Evolutionary conservation across 2,329 filamentous ascomycete genomes (phyloP), one percentile per base, ranked within the genome.

Genomic region (Microcera coccophila): DNA sequence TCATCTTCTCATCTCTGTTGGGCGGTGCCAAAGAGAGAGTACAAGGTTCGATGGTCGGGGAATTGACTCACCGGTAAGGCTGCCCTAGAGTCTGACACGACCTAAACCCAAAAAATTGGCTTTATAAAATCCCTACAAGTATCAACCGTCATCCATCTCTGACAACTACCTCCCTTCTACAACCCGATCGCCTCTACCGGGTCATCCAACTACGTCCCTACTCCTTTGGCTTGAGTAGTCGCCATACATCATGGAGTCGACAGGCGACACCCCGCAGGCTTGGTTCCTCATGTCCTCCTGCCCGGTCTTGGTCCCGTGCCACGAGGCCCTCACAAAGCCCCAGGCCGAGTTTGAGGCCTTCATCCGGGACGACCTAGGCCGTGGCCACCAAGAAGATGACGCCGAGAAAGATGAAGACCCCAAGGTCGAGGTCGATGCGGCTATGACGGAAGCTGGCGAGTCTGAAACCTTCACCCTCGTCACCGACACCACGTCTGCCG

Each of bases 271-370:
- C 39, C 45, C 55, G 31, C 47, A 45, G 29, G 56, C 60, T 14
- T 72, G 68, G 66, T 71, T 67, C 48, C 61, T 72, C 38, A 61
- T 61, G 41, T 63, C 64, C 9, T 62, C 57, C 0, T 62, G 55
- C 21, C 67, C 68, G 0, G 69, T 73, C 21, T 48, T 62, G 11
- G 60, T 72, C 34, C 69, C 70, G 2, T 43, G 47, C 8, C 55
- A 65, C 31, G 57, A 63, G n/a, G 67, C 61, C 15, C 52, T 72
- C 35, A 58, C 52, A 31, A 50, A 60, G 15, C 41, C 65, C 0
- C 49, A 52, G 7, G 47, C 51, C n/a, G 61, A 66, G 4, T 70
- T 69, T 31, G 58, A 65, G 11, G 43, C 38, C 3, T 67, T 63
- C 44, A 24, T 68, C 9, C 53, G 44, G 15, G 47, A 47, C 9